Percentiles rank a stretch among this genome's conserved stretches.
phyloP scores from a whole-genome alignment of 352 stramenopile species.

The Phytophthora tentaculata region DNA sequence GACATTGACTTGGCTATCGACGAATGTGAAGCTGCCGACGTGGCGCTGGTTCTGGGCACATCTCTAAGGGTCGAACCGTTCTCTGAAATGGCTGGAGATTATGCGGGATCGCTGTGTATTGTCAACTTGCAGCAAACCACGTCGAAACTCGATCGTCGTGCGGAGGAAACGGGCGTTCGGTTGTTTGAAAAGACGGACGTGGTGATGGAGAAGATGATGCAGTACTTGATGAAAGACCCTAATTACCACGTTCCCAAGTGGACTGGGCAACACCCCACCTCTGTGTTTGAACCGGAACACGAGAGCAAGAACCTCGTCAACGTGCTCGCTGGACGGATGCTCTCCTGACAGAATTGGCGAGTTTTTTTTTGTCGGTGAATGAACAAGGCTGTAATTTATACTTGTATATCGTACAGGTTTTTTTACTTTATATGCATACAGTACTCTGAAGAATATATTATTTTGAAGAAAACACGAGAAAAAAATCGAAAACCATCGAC shows the following conservation, averaged over 20 bases:
- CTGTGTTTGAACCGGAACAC: slow-evolving; percentile 74
- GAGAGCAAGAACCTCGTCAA: slow-evolving; percentile 82
- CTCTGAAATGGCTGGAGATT: slow-evolving; percentile 82
- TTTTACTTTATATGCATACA: too few relatives aligned
- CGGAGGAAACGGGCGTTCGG: slow-evolving; percentile 68
- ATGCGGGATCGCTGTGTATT: slow-evolving; percentile 72
- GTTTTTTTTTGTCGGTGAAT: slow-evolving; percentile 1
- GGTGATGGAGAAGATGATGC: slow-evolving; percentile 81
- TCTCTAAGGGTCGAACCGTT: slow-evolving; percentile 83
- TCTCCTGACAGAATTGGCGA: slow-evolving; percentile 34
- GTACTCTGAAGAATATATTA: too few relatives aligned
- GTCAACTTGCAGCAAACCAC: slow-evolving; percentile 81
- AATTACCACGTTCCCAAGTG: slow-evolving; percentile 68
- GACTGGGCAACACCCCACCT: slow-evolving; percentile 59
- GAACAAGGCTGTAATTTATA: slow-evolving; percentile 33
- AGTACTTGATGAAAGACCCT: slow-evolving; percentile 58
- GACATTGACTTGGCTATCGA: slow-evolving; percentile 85
- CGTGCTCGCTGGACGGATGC: slow-evolving; percentile 66
- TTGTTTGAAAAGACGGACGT: slow-evolving; percentile 79
- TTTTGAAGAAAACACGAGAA: slow-evolving; percentile 13
- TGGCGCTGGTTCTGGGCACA: slow-evolving; percentile 80
- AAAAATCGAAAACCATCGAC: slow-evolving; percentile 32
- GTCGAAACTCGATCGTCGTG: slow-evolving; percentile 71
- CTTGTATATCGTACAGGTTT: too few relatives aligned
- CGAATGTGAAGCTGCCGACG: slow-evolving; percentile 76